A percentile compares a stretch with the other conserved stretches of the same genome.
These are phyloP conservation scores for carrot (Daucus carota) DNA, from an alignment of 129 eudicot genomes.

Conservation along the genomic window DNA sequence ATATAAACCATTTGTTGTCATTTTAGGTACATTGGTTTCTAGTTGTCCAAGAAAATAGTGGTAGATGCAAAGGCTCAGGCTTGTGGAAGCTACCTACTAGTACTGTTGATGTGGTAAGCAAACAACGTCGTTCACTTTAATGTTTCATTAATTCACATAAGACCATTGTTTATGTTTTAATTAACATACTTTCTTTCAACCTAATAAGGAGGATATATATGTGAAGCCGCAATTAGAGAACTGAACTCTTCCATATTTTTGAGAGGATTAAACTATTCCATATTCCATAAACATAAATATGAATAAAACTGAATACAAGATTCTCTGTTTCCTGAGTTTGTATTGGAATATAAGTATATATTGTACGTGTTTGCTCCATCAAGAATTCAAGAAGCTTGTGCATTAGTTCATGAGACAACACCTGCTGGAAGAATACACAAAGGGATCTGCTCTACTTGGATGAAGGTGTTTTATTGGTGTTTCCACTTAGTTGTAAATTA, in stretches of 20 bases:
- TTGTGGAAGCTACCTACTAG: conserved; percentile 58
- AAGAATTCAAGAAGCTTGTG: conserved; percentile 74
- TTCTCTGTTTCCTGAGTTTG: neutral
- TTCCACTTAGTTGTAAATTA: neutral
- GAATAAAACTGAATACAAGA: neutral
- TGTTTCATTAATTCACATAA: neutral
- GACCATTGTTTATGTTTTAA: neutral
- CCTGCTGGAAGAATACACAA: conserved; percentile 71
- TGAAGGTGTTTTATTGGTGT: conserved; percentile 46
- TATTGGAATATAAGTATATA: neutral
- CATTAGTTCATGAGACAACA: conserved; percentile 60
- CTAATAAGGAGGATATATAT: conserved; percentile 46
- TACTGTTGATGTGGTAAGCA: conserved; percentile 39
- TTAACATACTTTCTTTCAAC: neutral
- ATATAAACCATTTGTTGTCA: neutral
- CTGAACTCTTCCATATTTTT: too few relatives aligned
- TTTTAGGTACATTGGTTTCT: conserved; percentile 27
- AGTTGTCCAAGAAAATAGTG: conserved; percentile 48
- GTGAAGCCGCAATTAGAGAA: conserved; percentile 49
- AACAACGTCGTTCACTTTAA: neutral
- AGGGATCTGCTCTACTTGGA: conserved; percentile 87
- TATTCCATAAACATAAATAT: neutral
- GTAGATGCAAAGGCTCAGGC: conserved; percentile 37
- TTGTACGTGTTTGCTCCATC: conserved; percentile 53
- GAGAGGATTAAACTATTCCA: too few relatives aligned